Evolutionary conservation across 495 filamentous ascomycete genomes (phyloP).

Genomic region (Apodospora peruviana): DNA sequence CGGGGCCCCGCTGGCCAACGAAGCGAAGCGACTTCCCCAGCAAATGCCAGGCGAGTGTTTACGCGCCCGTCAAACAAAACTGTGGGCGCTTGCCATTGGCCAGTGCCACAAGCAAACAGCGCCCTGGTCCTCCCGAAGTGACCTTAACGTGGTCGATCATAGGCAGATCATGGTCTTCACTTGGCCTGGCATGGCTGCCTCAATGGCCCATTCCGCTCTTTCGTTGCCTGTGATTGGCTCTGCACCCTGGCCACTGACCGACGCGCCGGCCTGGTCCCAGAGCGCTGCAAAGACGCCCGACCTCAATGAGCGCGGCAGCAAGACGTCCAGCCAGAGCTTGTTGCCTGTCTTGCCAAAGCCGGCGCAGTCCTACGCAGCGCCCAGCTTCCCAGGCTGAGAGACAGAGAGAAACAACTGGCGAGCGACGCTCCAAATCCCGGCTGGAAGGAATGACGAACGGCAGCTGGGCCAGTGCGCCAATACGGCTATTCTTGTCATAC

Average conservation of each 20-base stretch:
- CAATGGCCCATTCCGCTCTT: not conserved
- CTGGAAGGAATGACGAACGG: not conserved
- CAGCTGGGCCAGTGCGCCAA: not conserved
- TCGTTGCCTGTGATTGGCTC: not conserved
- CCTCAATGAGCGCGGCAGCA: not conserved
- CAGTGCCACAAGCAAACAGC: not conserved
- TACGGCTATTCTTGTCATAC: not conserved
- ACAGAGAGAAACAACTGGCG: not conserved
- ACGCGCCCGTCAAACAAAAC: conserved; percentile 25
- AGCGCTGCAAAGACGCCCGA: not conserved
- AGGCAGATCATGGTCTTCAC: not conserved
- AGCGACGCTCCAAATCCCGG: not conserved
- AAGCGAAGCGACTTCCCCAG: not conserved
- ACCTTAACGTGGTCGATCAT: not conserved
- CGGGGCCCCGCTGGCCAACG: not conserved
- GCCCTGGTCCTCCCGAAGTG: not conserved
- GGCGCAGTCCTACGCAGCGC: too few relatives aligned
- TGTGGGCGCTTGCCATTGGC: conserved; percentile 5
- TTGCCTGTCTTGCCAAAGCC: too few relatives aligned
- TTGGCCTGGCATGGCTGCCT: not conserved
- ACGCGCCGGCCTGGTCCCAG: not conserved
- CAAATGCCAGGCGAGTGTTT: not conserved
- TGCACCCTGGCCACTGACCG: not conserved
- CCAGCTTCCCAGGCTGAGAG: too few relatives aligned
- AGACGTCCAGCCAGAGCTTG: too few relatives aligned